These are phyloP conservation scores for Rubus parviflorus DNA, from an alignment of 306 rosid species.

Conservation along the genomic window DNA sequence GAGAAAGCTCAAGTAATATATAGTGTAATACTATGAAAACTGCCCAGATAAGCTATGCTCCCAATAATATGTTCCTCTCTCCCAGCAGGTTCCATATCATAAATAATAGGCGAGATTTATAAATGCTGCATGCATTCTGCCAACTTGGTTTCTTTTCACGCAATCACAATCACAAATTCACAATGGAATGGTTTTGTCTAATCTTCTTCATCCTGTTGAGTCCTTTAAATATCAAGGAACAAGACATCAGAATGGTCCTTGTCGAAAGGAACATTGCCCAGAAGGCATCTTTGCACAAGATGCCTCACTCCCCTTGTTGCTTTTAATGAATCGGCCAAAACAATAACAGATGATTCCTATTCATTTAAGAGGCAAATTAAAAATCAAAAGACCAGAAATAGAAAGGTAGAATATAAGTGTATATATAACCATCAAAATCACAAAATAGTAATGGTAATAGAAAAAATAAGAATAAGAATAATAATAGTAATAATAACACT, in stretches of 20 bases:
- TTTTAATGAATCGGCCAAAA: neutral
- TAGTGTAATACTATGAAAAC: no score
- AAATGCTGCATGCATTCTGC: no score
- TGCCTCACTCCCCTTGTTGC: neutral
- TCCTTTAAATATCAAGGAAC: neutral
- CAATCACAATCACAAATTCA: no score
- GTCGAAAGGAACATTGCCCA: neutral
- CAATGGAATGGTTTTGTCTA: no score
- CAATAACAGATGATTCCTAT: neutral
- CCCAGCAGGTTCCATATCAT: no score
- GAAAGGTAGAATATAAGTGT: neutral
- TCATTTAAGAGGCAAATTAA: no score
- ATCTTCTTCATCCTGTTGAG: neutral
- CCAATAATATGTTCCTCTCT: no score
- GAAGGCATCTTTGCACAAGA: neutral
- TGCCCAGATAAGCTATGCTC: no score
- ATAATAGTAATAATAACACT: neutral
- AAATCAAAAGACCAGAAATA: neutral
- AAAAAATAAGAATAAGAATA: no score
- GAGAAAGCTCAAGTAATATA: no score
- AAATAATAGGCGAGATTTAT: no score
- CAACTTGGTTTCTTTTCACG: no score
- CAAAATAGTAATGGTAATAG: neutral
- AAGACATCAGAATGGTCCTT: neutral
- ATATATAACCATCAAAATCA: neutral